These are phyloP conservation scores for Apophysomyces trapeziformis DNA, from an alignment of 371 early-diverging fungal species.

Conservation along the genomic window DNA sequence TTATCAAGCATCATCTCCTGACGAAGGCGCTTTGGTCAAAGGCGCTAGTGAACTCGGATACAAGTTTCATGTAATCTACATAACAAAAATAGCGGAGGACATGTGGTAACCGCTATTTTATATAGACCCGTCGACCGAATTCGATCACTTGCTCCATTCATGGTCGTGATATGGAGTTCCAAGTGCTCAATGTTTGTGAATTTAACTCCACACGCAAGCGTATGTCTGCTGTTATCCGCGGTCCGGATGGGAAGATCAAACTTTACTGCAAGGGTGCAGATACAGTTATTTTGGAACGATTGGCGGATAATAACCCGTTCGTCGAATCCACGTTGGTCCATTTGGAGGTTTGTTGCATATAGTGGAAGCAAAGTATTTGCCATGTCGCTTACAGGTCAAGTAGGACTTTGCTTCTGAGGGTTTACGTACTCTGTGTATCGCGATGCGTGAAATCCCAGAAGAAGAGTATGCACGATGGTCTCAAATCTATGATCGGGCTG, in stretches of 20 bases:
- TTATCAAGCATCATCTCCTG: slow-evolving; percentile 92
- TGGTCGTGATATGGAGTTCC: slow-evolving; percentile 73
- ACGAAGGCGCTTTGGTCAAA: slow-evolving; percentile 89
- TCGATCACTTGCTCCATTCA: slow-evolving; percentile 78
- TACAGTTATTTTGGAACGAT: slow-evolving; percentile 94
- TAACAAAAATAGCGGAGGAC: not conserved
- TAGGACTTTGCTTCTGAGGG: slow-evolving; percentile 89
- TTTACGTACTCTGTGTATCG: slow-evolving; percentile 93
- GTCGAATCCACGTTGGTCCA: slow-evolving; percentile 77
- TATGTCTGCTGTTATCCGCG: slow-evolving; percentile 94
- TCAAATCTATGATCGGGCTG: slow-evolving; percentile 83
- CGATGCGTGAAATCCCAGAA: slow-evolving; percentile 88
- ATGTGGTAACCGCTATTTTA: not conserved
- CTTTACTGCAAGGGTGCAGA: slow-evolving; percentile 99
- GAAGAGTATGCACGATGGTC: slow-evolving; percentile 90
- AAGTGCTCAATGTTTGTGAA: slow-evolving; percentile 94
- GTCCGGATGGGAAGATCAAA: slow-evolving; percentile 89
- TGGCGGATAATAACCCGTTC: slow-evolving; percentile 79
- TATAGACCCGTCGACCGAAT: slow-evolving; percentile 84
- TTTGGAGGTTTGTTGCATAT: slow-evolving; percentile 54
- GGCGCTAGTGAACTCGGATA: slow-evolving; percentile 74
- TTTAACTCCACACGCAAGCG: slow-evolving; percentile 98
- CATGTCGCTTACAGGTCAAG: not conserved
- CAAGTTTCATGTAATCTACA: slow-evolving; percentile 54
- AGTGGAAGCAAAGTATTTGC: not conserved